Base-by-base conservation (phyloP, 345 rosid species). In the Bruguiera parviflora region DNA sequence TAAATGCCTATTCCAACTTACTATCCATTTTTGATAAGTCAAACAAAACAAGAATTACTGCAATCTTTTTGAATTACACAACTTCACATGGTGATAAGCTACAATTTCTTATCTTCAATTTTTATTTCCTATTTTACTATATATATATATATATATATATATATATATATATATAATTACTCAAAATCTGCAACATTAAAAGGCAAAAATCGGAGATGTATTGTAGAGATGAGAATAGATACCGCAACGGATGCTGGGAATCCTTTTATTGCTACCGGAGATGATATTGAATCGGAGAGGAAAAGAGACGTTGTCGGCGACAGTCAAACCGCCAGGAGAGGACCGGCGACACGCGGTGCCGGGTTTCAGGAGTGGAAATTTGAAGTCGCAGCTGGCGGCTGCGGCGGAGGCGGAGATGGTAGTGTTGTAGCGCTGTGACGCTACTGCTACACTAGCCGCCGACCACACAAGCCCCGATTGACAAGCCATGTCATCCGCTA, bases 171-270 rank as follows among this genome's bases (percentile, higher is more conserved):
- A 10, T 39, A 39, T 3, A 39, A 39, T 43, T 13, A 43, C 5
- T 43, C 49, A 10, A 9, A 39, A 39, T 39, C 13, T 39, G 46
- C 15, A 39, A 9, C 46, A 39, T 2, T 39, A 39, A 2, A 39
- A 9, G 46, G 15, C 0, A 39, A 39, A 39, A 39, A 39, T 39
- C 3, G 3, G 49, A 43, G 49, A 43, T 43, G 13, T 15, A 43
- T 15, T 13, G 39, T 16, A 11, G 8, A 53, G 2, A 19, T 10
- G 6, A 21, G 16, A 28, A 47, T 56, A 6, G 37, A 19, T 70
- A 70, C 73, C 73, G 31, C 73, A 70, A 3, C 73, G 61, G 27
- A 61, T 61, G 47, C 43, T 20, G 71, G 64, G 16, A 39, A 43
- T 20, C 61, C 64, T 58, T 11, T 43, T 43, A 13, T 43, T 15